These are phyloP conservation scores for Hypseocharis bilobata DNA, from an alignment of 441 rosid species.

Conservation along the genomic window DNA sequence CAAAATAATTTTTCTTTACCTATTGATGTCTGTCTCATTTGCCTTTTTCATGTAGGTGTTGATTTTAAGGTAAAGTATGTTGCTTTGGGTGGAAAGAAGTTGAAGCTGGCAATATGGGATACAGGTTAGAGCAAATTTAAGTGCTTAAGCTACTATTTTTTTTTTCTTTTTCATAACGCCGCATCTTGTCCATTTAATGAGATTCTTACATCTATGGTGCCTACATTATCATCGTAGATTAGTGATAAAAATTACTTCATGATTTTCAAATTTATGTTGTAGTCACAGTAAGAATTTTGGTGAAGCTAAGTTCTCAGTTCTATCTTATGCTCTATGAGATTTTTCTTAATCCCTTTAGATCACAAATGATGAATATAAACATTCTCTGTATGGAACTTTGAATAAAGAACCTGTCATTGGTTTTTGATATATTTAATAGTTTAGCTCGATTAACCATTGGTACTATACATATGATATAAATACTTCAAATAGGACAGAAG, in stretches of 20 bases:
- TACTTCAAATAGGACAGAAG: not conserved
- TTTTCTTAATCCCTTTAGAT: too few species aligned
- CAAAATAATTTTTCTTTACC: not conserved
- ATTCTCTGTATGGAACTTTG: too few species aligned
- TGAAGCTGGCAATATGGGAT: constrained; percentile 77
- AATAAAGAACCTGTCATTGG: too few species aligned
- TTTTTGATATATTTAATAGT: too few species aligned
- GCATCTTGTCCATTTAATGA: not conserved
- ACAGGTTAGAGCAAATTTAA: constrained; percentile 37
- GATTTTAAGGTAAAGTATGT: constrained; percentile 69
- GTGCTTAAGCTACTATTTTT: not conserved
- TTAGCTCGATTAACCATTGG: too few species aligned
- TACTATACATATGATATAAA: too few species aligned
- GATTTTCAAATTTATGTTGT: not conserved
- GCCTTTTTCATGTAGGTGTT: constrained; percentile 38
- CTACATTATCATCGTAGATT: not conserved
- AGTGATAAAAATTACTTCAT: not conserved
- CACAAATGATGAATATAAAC: too few species aligned
- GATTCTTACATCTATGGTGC: not conserved
- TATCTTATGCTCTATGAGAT: too few species aligned
- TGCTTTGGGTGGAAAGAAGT: constrained; percentile 44
- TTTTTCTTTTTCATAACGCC: not conserved
- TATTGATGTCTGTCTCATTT: constrained; percentile 4
- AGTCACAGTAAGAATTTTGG: too few species aligned
- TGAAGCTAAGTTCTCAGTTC: too few species aligned